Conservation (phyloP, 768 basidiomycete species). For the Pulveroboletus sp. region DNA sequence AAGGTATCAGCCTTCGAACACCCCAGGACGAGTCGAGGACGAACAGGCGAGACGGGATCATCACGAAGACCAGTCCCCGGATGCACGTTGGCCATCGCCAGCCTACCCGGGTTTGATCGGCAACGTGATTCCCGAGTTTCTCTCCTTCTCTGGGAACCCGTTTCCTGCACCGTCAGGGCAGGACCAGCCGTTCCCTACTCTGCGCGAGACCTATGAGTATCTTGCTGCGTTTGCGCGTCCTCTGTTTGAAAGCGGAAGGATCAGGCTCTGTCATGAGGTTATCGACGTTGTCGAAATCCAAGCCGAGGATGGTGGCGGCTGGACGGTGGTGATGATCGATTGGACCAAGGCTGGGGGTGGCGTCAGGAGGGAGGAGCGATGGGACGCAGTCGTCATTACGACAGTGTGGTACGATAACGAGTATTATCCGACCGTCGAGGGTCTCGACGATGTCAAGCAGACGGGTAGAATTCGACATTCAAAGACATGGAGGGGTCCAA, state of each 20-base stretch:
- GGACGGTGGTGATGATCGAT: slow-evolving; percentile 38
- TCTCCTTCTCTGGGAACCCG: slow-evolving; percentile 28
- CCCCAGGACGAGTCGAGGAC: neutral
- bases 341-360: slow-evolving; percentile 27
- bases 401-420: slow-evolving; percentile 44
- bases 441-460: slow-evolving; percentile 34
- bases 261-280: slow-evolving; percentile 41
- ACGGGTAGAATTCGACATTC: slow-evolving; percentile 40
- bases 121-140: slow-evolving; percentile 43
- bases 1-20: slow-evolving; percentile 13
- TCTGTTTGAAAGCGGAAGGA: slow-evolving; percentile 25
- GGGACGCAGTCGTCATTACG: slow-evolving; percentile 49
- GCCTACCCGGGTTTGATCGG: slow-evolving; percentile 47
- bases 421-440: slow-evolving; percentile 41
- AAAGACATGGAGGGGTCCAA: slow-evolving; percentile 38
- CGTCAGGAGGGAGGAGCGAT: slow-evolving; percentile 31
- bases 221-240: slow-evolving; percentile 25
- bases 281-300: slow-evolving; percentile 34
- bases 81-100: slow-evolving; percentile 39
- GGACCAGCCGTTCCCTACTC: slow-evolving; percentile 29
- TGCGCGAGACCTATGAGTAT: slow-evolving; percentile 26
- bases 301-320: slow-evolving; percentile 26
- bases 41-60: neutral
- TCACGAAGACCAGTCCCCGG: neutral
- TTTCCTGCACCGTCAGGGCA: slow-evolving; percentile 24